Evolutionary conservation across 1,284 basidiomycete genomes (phyloP), one percentile per base, ranked within the genome.

Genomic region (Pseudozyma pruni): DNA sequence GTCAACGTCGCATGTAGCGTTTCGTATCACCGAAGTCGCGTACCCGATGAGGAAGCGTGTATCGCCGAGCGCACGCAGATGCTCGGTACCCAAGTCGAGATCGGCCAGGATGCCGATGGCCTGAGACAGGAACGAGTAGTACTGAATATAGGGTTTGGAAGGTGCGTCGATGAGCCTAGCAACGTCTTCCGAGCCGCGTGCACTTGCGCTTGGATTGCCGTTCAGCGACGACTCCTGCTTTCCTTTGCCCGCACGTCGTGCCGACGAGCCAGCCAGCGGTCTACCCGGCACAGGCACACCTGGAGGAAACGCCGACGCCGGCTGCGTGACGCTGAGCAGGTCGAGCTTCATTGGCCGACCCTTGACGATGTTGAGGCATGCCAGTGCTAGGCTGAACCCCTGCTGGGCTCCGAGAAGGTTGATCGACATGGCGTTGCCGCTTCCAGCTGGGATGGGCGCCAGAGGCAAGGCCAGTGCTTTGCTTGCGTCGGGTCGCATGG

Each of bases 51-150:
- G 80, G 83, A 98, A 98, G 2, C 95, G 89, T 8, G 87, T 86
- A 80, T 93, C 91, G n/a, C 95, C 95, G 87, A 98, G 89, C 89
- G 92, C 96, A 3, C 95, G 88, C 41, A 94, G 83, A 75, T 91
- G 85, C 59, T 97, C 94, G 0, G 94, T 97, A 16, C 92, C 86
- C 16, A 83, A 57, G 50, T 84, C 84, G 25, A 94, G 76, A 75
- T 98, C 94, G 9, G 94, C 93, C 89, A 96, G 92, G 31, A 98
- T 86, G 0, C 95, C 95, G 17, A 94, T 83, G 0, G 91, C 88
- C 81, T 92, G 90, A 0, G 91, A 90, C 85, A 98, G 89, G 86
- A 94, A 97, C 9, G 91, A 92, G 76, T 93, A 88, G n/a, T 86
- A 86, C 11, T 83, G 81, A 14, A 71, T 61, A 34, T 64, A 81